Evolutionary conservation across 2,329 filamentous ascomycete species (phyloP).

Genomic region (Aureobasidium sp.): DNA sequence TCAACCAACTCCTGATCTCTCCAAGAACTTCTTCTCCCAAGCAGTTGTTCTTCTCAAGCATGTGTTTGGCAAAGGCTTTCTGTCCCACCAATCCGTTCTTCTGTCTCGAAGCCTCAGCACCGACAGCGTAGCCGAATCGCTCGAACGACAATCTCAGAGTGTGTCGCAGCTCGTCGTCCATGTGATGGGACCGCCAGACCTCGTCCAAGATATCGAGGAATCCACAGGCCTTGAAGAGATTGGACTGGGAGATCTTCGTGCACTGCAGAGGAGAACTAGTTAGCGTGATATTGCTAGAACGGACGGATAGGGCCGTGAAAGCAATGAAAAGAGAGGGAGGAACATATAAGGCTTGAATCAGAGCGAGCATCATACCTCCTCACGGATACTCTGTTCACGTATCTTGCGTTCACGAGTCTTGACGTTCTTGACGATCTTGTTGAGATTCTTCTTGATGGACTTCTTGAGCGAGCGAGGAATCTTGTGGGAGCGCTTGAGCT

Average conservation of each 20-base stretch:
- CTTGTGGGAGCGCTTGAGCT: background rate
- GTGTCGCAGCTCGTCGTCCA: background rate
- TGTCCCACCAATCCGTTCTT: background rate
- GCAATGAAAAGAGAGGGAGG: no score
- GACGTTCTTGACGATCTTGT: constrained; percentile 1
- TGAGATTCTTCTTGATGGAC: constrained; percentile 1
- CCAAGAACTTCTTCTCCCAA: background rate
- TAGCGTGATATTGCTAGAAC: background rate
- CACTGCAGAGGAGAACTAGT: background rate
- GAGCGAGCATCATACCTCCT: background rate
- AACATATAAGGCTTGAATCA: no score
- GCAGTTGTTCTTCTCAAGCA: background rate
- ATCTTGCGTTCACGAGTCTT: background rate
- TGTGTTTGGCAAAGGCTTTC: background rate
- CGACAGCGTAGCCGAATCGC: no score
- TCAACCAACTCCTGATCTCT: background rate
- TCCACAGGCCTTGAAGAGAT: no score
- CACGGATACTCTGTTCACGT: no score
- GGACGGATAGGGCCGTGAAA: no score
- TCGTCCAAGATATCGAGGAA: background rate
- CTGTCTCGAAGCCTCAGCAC: background rate
- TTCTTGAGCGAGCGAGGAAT: background rate
- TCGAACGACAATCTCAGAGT: background rate
- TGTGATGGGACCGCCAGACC: background rate
- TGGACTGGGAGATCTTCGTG: background rate